phyloP scores from a whole-genome alignment of 192 early-diverging fungal species.

The Oehlia diaphana region DNA sequence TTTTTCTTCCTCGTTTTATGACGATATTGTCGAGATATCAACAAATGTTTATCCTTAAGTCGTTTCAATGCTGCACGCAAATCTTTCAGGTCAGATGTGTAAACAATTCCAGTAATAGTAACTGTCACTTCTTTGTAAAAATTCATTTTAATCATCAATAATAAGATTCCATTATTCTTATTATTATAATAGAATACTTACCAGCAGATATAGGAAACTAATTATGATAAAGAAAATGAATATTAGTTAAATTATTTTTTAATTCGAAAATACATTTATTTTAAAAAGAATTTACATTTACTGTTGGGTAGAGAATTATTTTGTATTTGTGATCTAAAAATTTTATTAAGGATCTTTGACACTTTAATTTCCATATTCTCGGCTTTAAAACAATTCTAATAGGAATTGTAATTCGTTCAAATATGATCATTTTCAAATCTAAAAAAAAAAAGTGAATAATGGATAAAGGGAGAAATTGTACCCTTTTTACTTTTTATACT shows the following conservation, averaged over 20 bases:
- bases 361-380: neutral
- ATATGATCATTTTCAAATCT: neutral
- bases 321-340: neutral
- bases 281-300: neutral
- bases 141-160: neutral
- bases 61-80: neutral
- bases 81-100: neutral
- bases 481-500: no score
- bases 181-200: neutral
- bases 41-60: neutral
- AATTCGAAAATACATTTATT: neutral
- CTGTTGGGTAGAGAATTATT: neutral
- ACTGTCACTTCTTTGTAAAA: neutral
- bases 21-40: neutral
- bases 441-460: no score
- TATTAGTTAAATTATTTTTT: neutral
- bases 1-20: neutral
- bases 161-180: neutral
- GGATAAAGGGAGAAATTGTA: neutral
- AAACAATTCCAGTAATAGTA: neutral
- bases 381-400: neutral
- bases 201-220: neutral
- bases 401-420: neutral
- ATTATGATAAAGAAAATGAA: neutral
- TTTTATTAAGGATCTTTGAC: neutral